Evolutionary conservation across 352 stramenopile genomes (phyloP), one percentile per base, ranked within the genome.

Genomic region (Pythium myriotylum): DNA sequence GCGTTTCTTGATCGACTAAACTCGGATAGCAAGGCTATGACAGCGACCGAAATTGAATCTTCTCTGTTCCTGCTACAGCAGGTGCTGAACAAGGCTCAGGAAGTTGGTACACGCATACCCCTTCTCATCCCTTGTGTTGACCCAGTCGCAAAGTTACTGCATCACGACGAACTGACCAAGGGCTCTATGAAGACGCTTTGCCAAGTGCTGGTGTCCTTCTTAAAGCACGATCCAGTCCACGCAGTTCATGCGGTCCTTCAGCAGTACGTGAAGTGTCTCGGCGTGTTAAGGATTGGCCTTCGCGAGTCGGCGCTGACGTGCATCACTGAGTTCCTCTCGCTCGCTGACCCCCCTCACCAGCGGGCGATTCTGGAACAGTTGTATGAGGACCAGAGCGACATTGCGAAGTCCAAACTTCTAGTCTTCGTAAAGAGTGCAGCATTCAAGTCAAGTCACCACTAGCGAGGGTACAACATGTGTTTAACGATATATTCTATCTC

Each of bases 341-440:
- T 92, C 32, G 81, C 81, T 1, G 71, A 83, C 32, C 46, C 59
- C 0, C 26, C 27, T 1, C 77, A 89, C 46, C 71, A 76, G 9
- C 73, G 75, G n/a, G 60, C 74, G 33, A 82, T 94, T 19, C 52
- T 94, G 47, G 72, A 84, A 45, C 66, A 77, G 33, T 65, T 94
- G 23, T 92, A 92, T 39, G 70, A 91, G 46, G 83, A 94, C 43
- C 50, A 78, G 16, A 91, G 85, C 46, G 83, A 92, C 45, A 73
- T 89, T 16, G 81, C 81, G n/a, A 91, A 89, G 62, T 80, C 67
- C 40, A 94, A 92, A 37, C 62, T 94, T 27, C 58, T 81, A 4
- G 61, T 79, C 23, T 90, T 88, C 62, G 61, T 94, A 32, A 94
- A 92, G 58, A 92, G 78, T 49, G 50, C 72, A 8, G 67, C 83